These are phyloP conservation scores for Roridomyces roridus DNA, from an alignment of 768 basidiomycete genomes.

Conservation along the genomic window DNA sequence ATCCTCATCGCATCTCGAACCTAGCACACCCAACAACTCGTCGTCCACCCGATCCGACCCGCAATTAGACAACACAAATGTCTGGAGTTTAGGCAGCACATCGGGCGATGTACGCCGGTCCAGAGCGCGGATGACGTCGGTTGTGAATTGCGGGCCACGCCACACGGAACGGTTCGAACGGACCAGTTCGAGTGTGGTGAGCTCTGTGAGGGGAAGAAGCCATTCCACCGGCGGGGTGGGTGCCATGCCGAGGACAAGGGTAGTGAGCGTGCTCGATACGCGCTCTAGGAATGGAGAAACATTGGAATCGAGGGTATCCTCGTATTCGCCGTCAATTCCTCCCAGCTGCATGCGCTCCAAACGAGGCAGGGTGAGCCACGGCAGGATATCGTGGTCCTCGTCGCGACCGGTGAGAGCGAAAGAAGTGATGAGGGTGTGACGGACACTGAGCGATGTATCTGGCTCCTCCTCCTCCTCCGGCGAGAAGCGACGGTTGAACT, in stretches of 20 bases:
- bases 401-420: neutral
- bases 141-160: neutral
- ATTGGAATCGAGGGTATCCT: neutral
- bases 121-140: neutral
- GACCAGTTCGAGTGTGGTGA: neutral
- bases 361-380: neutral
- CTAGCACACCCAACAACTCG: neutral
- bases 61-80: neutral
- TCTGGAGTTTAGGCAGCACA: neutral
- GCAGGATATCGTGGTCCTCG: neutral
- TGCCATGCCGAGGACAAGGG: neutral
- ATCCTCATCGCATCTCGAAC: neutral
- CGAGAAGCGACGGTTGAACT: neutral
- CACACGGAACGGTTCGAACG: too few species aligned
- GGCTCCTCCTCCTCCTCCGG: neutral
- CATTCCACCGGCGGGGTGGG: neutral
- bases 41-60: neutral
- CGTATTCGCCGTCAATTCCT: neutral
- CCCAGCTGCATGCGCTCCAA: neutral
- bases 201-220: neutral
- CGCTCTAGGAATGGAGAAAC: neutral
- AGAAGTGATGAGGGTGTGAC: neutral
- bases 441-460: neutral
- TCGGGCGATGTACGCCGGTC: neutral
- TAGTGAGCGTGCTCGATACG: neutral